Percentiles rank a stretch among this genome's conserved stretches.
These are phyloP conservation scores for Aeminium ludgeri DNA, from an alignment of 495 filamentous ascomycete genomes.

Conservation along the genomic window DNA sequence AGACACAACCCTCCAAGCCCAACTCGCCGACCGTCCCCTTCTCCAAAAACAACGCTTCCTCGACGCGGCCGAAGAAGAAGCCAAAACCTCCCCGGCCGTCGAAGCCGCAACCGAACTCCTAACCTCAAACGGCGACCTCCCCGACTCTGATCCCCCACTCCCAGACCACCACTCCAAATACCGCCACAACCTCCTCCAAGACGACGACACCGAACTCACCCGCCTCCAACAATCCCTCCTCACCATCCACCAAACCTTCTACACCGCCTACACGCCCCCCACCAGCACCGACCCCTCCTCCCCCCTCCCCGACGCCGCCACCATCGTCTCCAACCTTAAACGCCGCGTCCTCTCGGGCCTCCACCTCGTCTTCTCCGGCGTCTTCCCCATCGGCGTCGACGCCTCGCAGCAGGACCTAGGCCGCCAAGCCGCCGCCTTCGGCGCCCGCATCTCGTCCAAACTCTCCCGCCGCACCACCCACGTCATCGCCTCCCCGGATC, in stretches of 20 bases:
- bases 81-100: slow-evolving; percentile 17
- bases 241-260: slow-evolving; percentile 62
- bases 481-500: slow-evolving; percentile 52
- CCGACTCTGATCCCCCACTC: slow-evolving; percentile 7
- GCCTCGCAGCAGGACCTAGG: slow-evolving; percentile 58
- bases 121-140: slow-evolving; percentile 24
- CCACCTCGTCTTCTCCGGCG: slow-evolving; percentile 70
- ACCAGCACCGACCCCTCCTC: slow-evolving; percentile 45
- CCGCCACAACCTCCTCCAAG: slow-evolving; percentile 65
- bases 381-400: slow-evolving; percentile 67
- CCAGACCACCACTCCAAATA: slow-evolving; percentile 31
- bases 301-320: slow-evolving; percentile 68
- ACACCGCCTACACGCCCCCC: slow-evolving; percentile 51
- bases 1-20: slow-evolving; percentile 67
- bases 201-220: slow-evolving; percentile 66
- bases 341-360: slow-evolving; percentile 47
- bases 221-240: slow-evolving; percentile 57
- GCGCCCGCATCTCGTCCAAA: slow-evolving; percentile 49
- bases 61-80: slow-evolving; percentile 52
- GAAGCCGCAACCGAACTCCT: slow-evolving; percentile 30
- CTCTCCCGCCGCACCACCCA: slow-evolving; percentile 46
- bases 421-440: slow-evolving; percentile 69
- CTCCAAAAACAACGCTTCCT: slow-evolving; percentile 75
- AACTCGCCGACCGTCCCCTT: slow-evolving; percentile 74
- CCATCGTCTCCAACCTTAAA: slow-evolving; percentile 67